Conservation (phyloP, 208 protist genomes). For the Herpetomonas samuelpessoai region DNA sequence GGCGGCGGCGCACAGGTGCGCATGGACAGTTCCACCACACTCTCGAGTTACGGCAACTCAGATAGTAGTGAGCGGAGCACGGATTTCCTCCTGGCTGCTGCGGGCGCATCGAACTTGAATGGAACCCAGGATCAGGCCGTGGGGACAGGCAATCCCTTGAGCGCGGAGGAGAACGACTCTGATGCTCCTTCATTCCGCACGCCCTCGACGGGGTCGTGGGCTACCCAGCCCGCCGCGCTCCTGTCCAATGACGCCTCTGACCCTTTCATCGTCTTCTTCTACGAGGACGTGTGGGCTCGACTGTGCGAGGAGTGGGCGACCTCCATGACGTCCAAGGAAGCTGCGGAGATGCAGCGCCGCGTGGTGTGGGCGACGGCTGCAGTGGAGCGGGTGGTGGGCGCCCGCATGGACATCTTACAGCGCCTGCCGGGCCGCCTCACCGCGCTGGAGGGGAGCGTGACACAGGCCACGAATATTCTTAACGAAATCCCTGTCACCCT, state of each 20-base stretch:
- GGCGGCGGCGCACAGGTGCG: background rate
- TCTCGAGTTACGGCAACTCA: too few species aligned
- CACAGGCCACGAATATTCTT: background rate
- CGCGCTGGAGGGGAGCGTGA: slow-evolving; percentile 17
- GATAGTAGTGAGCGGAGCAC: too few species aligned
- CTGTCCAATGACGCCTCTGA: background rate
- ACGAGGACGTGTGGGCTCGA: slow-evolving; percentile 16
- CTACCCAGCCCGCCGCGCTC: too few species aligned
- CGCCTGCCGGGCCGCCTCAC: slow-evolving; percentile 28
- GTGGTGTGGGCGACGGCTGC: slow-evolving; percentile 25
- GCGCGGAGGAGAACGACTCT: too few species aligned
- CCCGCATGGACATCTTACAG: slow-evolving; percentile 23
- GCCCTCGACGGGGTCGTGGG: too few species aligned
- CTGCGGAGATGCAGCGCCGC: slow-evolving; percentile 15
- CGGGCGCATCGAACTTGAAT: background rate
- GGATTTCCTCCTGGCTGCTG: too few species aligned
- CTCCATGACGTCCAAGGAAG: slow-evolving; percentile 10
- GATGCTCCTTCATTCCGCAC: too few species aligned
- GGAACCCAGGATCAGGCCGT: too few species aligned
- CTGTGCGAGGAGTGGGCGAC: slow-evolving; percentile 26
- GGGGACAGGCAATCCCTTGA: too few species aligned
- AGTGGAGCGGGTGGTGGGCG: slow-evolving; percentile 26
- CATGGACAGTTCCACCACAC: too few species aligned
- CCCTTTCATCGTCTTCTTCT: slow-evolving; percentile 12
- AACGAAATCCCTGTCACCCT: background rate